Percentiles rank a stretch among this genome's conserved stretches.
Conservation (phyloP, 257 asterid genomes). For the Solanum bulbocastanum region DNA sequence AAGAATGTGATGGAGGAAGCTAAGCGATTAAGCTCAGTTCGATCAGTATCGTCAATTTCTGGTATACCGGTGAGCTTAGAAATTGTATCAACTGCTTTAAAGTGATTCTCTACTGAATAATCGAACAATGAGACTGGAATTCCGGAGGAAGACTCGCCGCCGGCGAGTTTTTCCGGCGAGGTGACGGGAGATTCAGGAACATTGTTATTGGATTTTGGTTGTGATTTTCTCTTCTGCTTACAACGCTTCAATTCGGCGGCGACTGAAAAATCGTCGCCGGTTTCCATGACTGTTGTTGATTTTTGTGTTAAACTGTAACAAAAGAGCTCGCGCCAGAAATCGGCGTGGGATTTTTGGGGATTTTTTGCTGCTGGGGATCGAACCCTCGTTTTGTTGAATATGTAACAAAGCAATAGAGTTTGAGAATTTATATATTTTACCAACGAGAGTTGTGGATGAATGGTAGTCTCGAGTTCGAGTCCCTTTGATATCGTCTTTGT, state of each 20-base stretch:
- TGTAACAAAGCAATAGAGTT: not conserved
- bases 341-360: not conserved
- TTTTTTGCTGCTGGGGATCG: not conserved
- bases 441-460: no score
- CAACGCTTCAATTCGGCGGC: not conserved
- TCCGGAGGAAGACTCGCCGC: slow-evolving; percentile 10
- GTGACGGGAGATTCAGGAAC: not conserved
- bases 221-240: not conserved
- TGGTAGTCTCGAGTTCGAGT: not conserved
- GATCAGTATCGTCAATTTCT: slow-evolving; percentile 16
- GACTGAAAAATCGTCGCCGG: not conserved
- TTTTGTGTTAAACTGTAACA: not conserved
- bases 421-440: not conserved
- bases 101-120: slow-evolving; percentile 70
- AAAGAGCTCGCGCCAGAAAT: not conserved
- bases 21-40: slow-evolving; percentile 38
- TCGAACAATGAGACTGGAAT: slow-evolving; percentile 46
- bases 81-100: slow-evolving; percentile 38
- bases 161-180: not conserved
- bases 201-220: not conserved
- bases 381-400: not conserved
- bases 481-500: no score
- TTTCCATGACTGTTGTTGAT: not conserved
- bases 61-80: slow-evolving; percentile 40
- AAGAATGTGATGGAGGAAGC: slow-evolving; percentile 60